Conservation (phyloP, 2,329 filamentous ascomycete genomes). For the Gnomoniopsis smithogilvyi region DNA sequence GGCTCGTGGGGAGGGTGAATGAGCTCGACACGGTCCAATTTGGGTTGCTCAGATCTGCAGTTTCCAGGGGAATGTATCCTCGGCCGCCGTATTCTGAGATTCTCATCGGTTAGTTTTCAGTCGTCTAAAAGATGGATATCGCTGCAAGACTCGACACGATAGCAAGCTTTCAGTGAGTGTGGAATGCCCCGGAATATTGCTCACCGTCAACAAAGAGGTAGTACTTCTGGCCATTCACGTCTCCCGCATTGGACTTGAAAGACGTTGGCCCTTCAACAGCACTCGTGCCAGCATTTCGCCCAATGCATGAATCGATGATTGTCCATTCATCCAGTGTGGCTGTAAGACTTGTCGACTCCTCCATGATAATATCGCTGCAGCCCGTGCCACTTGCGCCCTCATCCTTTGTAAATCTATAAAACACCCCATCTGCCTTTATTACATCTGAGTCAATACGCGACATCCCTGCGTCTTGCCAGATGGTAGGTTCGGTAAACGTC, state of each 20-base stretch:
- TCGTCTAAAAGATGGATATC: not conserved
- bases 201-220: conserved; percentile 51
- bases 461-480: conserved; percentile 50
- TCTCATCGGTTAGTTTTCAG: not conserved
- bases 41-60: conserved; percentile 44
- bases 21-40: conserved; percentile 42
- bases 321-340: conserved; percentile 41
- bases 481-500: conserved; percentile 42
- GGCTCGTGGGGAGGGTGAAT: conserved; percentile 45
- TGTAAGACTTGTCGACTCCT: conserved; percentile 40
- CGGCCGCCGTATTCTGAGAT: conserved; percentile 40
- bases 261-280: conserved; percentile 50
- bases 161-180: not conserved
- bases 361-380: conserved; percentile 53
- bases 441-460: conserved; percentile 53
- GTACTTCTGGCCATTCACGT: conserved; percentile 49
- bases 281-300: conserved; percentile 43
- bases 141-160: too few species aligned
- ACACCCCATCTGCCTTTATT: conserved; percentile 36
- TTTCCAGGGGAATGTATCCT: conserved; percentile 53
- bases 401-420: conserved; percentile 55
- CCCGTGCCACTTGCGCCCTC: conserved; percentile 46
- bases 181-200: not conserved
- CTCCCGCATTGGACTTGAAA: conserved; percentile 47
- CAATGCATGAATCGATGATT: conserved; percentile 45